A percentile compares a stretch with the other conserved stretches of the same genome.
phyloP scores from a whole-genome alignment of 2,329 filamentous ascomycete genomes.

The Botrytis deweyae region DNA sequence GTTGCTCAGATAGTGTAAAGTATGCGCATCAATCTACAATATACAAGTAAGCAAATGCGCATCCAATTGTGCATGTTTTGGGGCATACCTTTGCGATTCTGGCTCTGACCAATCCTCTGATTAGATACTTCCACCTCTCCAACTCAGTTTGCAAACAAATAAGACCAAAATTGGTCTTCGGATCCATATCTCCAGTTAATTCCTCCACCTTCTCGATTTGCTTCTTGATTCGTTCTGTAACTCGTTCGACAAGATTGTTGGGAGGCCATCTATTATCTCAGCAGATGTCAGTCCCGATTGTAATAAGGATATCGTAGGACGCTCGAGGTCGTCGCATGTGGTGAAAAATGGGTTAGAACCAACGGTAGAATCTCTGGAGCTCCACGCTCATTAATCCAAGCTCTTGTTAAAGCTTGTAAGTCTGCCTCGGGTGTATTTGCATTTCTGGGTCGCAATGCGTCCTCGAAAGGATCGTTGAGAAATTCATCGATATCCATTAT shows the following conservation, averaged over 20 bases:
- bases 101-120: slow-evolving; percentile 42
- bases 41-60: slow-evolving; percentile 78
- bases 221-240: slow-evolving; percentile 68
- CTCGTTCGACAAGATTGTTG: slow-evolving; percentile 74
- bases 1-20: slow-evolving; percentile 68
- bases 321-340: not conserved
- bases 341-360: slow-evolving; percentile 33
- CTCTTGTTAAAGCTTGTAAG: slow-evolving; percentile 83
- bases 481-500: slow-evolving; percentile 22
- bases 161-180: slow-evolving; percentile 86
- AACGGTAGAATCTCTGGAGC: slow-evolving; percentile 86
- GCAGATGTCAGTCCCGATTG: slow-evolving; percentile 3
- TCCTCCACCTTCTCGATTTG: slow-evolving; percentile 73
- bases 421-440: slow-evolving; percentile 71
- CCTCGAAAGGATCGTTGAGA: slow-evolving; percentile 55
- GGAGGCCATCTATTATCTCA: slow-evolving; percentile 56
- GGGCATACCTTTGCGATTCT: slow-evolving; percentile 20
- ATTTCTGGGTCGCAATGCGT: slow-evolving; percentile 38
- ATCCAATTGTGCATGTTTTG: not conserved
- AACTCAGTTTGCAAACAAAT: slow-evolving; percentile 97
- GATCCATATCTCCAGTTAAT: slow-evolving; percentile 81
- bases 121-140: slow-evolving; percentile 87
- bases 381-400: slow-evolving; percentile 89
- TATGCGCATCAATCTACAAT: slow-evolving; percentile 80
- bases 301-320: not conserved